phyloP scores from a whole-genome alignment of 1,139 yeast genomes.

The Trichomonascaceae sp. region DNA sequence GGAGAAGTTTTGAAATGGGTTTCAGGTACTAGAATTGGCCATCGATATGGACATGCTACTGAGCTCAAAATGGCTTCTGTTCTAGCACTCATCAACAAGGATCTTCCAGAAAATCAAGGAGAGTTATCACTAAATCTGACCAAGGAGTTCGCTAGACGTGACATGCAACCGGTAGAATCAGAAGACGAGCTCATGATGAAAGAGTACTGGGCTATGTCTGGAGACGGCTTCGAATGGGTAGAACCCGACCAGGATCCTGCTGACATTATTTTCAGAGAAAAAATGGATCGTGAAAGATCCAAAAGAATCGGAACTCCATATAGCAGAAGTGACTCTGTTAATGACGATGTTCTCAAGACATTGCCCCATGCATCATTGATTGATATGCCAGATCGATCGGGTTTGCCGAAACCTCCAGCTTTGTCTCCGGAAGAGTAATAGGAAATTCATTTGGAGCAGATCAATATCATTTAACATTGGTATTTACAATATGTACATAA shows the following conservation, averaged over 20 bases:
- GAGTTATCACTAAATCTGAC: slow-evolving; percentile 31
- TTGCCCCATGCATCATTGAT: slow-evolving; percentile 29
- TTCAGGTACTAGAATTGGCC: slow-evolving; percentile 57
- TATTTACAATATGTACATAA: slow-evolving; percentile 9
- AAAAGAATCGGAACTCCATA: slow-evolving; percentile 23
- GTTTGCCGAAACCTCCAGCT: slow-evolving; percentile 12
- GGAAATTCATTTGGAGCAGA: not conserved
- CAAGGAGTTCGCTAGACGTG: slow-evolving; percentile 26
- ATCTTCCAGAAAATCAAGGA: slow-evolving; percentile 36
- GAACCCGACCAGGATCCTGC: slow-evolving; percentile 83
- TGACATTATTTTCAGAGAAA: slow-evolving; percentile 49
- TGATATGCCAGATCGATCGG: slow-evolving; percentile 17
- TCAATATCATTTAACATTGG: not conserved
- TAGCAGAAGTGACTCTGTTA: slow-evolving; percentile 18
- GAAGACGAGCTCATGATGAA: slow-evolving; percentile 67
- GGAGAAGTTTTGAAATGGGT: slow-evolving; percentile 57
- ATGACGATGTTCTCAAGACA: slow-evolving; percentile 24
- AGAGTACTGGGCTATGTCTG: slow-evolving; percentile 74
- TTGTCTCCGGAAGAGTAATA: slow-evolving; percentile 1
- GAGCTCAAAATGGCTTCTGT: slow-evolving; percentile 63
- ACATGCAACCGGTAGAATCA: slow-evolving; percentile 50
- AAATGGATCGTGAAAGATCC: slow-evolving; percentile 24
- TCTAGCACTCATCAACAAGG: slow-evolving; percentile 56
- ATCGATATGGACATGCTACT: slow-evolving; percentile 62
- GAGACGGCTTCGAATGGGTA: slow-evolving; percentile 72